phyloP scores from a whole-genome alignment of 805 yeast species.

The Ogataea allantospora region DNA sequence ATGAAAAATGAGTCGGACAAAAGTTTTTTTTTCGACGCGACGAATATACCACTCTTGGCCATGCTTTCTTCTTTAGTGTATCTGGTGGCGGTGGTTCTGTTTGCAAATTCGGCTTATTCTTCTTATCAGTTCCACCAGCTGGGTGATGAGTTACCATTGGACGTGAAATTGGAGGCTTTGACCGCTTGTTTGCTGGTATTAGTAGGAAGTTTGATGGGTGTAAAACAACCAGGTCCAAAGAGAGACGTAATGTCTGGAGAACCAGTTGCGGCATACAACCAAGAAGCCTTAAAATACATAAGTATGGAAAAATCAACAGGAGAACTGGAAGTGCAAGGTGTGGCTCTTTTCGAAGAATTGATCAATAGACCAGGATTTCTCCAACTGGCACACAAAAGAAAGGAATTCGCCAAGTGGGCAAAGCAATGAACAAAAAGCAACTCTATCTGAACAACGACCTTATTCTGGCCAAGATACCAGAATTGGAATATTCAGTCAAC shows the following conservation, averaged over 20 bases:
- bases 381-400: slow-evolving; percentile 46
- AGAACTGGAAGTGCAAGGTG: slow-evolving; percentile 47
- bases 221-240: slow-evolving; percentile 23
- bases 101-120: slow-evolving; percentile 53
- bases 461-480: slow-evolving; percentile 23
- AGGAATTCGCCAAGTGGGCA: slow-evolving; percentile 41
- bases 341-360: slow-evolving; percentile 40
- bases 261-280: slow-evolving; percentile 26
- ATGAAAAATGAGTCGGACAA: not conserved
- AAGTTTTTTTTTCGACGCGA: not conserved
- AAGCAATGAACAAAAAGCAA: slow-evolving; percentile 8
- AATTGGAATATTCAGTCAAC: slow-evolving; percentile 11
- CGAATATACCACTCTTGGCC: not conserved
- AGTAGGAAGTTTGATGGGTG: slow-evolving; percentile 38
- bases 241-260: slow-evolving; percentile 30
- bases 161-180: slow-evolving; percentile 50
- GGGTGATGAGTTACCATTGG: slow-evolving; percentile 39
- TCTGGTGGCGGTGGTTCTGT: slow-evolving; percentile 20
- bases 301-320: slow-evolving; percentile 47
- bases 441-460: slow-evolving; percentile 25
- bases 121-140: slow-evolving; percentile 50
- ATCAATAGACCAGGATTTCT: slow-evolving; percentile 53
- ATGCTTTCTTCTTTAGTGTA: slow-evolving; percentile 11
- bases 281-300: slow-evolving; percentile 44
- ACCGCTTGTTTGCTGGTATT: slow-evolving; percentile 45